Percentiles rank a stretch among this genome's conserved stretches.
phyloP scores from a whole-genome alignment of 1,284 basidiomycete genomes.

The Retiboletus fuscus region DNA sequence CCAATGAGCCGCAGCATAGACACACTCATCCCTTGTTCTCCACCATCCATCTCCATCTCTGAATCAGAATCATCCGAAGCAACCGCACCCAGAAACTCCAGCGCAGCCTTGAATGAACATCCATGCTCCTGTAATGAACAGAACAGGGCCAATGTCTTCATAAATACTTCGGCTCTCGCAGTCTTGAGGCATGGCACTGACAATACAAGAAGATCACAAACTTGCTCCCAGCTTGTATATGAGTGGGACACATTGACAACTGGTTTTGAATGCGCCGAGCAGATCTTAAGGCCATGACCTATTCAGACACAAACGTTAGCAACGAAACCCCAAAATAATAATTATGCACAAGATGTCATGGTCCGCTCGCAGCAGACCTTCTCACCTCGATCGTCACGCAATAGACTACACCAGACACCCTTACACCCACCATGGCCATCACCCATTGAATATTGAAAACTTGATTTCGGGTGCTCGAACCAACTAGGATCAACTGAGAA shows the following conservation, averaged over 20 bases:
- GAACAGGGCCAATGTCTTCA: conserved; percentile 25
- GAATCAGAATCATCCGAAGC: background rate
- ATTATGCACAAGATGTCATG: background rate
- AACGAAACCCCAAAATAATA: too few species aligned
- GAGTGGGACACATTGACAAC: background rate
- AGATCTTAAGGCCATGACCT: conserved; percentile 19
- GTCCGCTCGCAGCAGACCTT: background rate
- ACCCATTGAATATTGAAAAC: conserved; percentile 10
- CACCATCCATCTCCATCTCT: too few species aligned
- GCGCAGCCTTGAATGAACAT: conserved; percentile 10
- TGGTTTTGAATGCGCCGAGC: background rate
- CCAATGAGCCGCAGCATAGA: too few species aligned
- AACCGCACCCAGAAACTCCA: background rate
- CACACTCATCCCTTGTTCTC: too few species aligned
- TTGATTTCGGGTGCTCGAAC: background rate
- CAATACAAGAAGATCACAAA: background rate
- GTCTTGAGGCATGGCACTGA: background rate
- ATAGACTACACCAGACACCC: background rate
- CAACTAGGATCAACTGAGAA: background rate
- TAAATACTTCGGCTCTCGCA: conserved; percentile 16
- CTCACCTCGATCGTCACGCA: background rate
- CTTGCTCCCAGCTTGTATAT: background rate
- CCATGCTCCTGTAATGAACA: conserved; percentile 13
- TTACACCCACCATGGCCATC: background rate
- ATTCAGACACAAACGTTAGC: too few species aligned